Evolutionary conservation across 164 flowering plant genomes (phyloP), one percentile per base, ranked within the genome.

Genomic region (Umbilicus rupestris): DNA sequence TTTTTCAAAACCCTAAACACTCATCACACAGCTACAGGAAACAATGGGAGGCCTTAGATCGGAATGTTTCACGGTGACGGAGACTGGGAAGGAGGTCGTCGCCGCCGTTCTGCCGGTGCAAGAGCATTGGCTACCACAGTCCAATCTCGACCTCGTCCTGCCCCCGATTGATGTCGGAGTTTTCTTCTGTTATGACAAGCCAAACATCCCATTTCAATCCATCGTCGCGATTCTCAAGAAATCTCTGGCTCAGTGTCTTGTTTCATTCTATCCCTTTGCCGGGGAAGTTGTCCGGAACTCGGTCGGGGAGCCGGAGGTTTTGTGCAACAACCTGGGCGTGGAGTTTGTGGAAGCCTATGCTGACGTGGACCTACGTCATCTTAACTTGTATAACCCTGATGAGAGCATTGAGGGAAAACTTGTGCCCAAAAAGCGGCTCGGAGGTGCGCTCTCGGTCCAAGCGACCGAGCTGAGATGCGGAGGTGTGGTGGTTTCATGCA

Each of bases 311-410:
- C 87, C 83, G 1, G 80, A 75, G 70, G 46, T 83, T 0, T 70
- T 76, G 16, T 83, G 81, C 67, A 79, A 76, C 76, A 79, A 79
- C 65, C 66, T 73, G 0, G 83, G 86, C 0, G 81, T 81, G 7
- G 80, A 78, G 22, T 81, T 83, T 55, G 4, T 73, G 3, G 77
- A 80, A 62, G 86, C 82, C 12, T 59, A 33, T 67, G 81, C 82
- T 0, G 76, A 82, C 2, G 68, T 80, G 12, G 73, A 75, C 60
- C 80, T 83, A 28, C 49, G 49, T 4, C 41, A 70, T 0, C 76
- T 83, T 16, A 33, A 77, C 58, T 42, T 78, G 19, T 73, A 83
- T 52, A 74, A 82, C 24, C 78, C 86, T 2, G 82, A 82, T 26
- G 76, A 70, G 1, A 62, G 58, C 68, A 62, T 80, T 20, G 76